A percentile compares a stretch with the other conserved stretches of the same genome.
phyloP scores from a whole-genome alignment of 768 basidiomycete species.

The Baorangia bicolor region DNA sequence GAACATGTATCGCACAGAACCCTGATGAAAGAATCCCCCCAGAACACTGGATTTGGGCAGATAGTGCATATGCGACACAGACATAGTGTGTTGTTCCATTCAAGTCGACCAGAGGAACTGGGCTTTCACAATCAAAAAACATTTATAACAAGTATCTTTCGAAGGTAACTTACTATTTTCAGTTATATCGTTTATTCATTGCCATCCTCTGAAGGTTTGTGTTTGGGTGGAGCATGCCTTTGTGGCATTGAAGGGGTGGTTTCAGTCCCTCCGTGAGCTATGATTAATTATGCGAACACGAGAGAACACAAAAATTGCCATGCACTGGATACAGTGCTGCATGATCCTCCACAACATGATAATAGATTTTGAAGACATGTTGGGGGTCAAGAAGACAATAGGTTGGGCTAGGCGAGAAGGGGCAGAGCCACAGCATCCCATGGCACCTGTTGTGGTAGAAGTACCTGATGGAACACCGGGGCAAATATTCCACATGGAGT shows the following conservation, averaged over 20 bases:
- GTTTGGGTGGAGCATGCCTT: neutral
- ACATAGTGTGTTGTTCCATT: neutral
- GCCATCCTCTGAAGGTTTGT: neutral
- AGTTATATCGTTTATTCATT: neutral
- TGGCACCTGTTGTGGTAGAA: too few species aligned
- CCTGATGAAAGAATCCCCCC: neutral
- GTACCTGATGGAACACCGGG: too few species aligned
- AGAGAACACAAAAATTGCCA: neutral
- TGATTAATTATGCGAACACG: neutral
- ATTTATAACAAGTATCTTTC: neutral
- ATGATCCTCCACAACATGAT: neutral
- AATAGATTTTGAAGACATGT: neutral
- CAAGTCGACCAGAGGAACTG: neutral
- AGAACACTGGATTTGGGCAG: constrained; percentile 2
- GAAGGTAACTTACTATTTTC: neutral
- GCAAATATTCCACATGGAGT: too few species aligned
- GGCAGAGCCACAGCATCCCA: neutral
- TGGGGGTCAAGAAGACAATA: neutral
- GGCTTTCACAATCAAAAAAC: neutral
- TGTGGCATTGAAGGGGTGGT: neutral
- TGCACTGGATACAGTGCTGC: neutral
- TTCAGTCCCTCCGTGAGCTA: too few species aligned
- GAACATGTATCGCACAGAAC: neutral
- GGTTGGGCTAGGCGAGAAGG: neutral
- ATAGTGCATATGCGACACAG: neutral